A percentile compares a stretch with the other conserved stretches of the same genome.
phyloP scores from a whole-genome alignment of 2,329 filamentous ascomycete genomes.

The Neophaeococcomyces aloes region DNA sequence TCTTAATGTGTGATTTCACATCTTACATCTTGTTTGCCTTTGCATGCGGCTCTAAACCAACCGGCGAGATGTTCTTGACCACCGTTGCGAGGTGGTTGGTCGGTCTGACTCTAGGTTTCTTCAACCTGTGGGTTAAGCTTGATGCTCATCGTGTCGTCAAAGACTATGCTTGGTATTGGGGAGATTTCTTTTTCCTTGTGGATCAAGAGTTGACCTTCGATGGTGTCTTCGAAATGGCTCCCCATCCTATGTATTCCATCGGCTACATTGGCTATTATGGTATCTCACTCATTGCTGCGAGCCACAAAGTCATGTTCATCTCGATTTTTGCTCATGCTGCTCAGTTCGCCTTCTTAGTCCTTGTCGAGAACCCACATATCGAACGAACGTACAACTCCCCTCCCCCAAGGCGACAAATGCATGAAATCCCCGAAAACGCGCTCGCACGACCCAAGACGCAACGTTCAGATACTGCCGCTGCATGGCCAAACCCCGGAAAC shows the following conservation, averaged over 20 bases:
- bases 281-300: slow-evolving; percentile 95
- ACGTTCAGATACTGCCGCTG: background rate
- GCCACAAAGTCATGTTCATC: slow-evolving; percentile 94
- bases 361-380: slow-evolving; percentile 95
- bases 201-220: slow-evolving; percentile 97
- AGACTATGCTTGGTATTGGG: slow-evolving; percentile 99
- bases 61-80: slow-evolving; percentile 58
- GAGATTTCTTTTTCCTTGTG: slow-evolving; percentile 97
- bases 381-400: slow-evolving; percentile 95
- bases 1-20: slow-evolving; percentile 96
- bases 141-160: slow-evolving; percentile 97
- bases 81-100: slow-evolving; percentile 65
- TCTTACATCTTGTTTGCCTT: slow-evolving; percentile 95
- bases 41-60: slow-evolving; percentile 68
- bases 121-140: slow-evolving; percentile 98
- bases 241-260: slow-evolving; percentile 97
- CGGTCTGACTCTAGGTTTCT: slow-evolving; percentile 69
- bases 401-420: slow-evolving; percentile 44
- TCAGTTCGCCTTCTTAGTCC: slow-evolving; percentile 82
- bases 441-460: slow-evolving; percentile 4
- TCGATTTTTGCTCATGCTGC: slow-evolving; percentile 89
- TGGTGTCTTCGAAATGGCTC: slow-evolving; percentile 97
- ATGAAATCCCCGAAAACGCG: slow-evolving; percentile 27
- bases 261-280: slow-evolving; percentile 97
- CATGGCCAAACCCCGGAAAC: slow-evolving; percentile 1